phyloP scores from a whole-genome alignment of 108 stramenopile species.

The Skeletonema grethae region DNA sequence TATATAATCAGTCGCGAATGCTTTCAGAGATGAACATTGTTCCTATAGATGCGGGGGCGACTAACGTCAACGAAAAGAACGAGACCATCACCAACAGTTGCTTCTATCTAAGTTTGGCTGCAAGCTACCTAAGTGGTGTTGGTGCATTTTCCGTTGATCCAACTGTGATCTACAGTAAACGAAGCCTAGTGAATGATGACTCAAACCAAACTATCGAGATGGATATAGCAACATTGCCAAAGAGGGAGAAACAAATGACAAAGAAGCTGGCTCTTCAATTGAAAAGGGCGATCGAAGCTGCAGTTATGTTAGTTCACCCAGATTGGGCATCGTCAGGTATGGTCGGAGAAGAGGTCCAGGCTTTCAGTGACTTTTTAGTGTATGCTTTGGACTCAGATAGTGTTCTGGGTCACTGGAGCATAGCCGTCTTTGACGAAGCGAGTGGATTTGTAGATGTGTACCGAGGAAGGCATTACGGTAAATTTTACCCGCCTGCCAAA shows the following conservation, averaged over 20 bases:
- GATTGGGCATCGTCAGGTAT: constrained; percentile 45
- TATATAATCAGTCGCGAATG: constrained; percentile 30
- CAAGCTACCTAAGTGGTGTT: constrained; percentile 38
- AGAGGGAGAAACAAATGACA: constrained; percentile 18
- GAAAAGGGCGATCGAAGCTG: constrained; percentile 48
- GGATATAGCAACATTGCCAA: constrained; percentile 17
- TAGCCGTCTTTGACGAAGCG: constrained; percentile 46
- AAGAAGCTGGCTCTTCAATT: constrained; percentile 44
- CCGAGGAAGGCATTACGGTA: constrained; percentile 46
- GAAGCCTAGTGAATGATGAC: background rate
- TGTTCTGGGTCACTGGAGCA: constrained; percentile 44
- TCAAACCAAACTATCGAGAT: constrained; percentile 19
- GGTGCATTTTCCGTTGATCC: constrained; percentile 40
- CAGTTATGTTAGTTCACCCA: constrained; percentile 48
- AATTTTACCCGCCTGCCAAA: constrained; percentile 40
- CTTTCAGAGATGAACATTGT: constrained; percentile 36
- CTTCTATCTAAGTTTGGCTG: constrained; percentile 52
- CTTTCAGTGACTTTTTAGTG: constrained; percentile 51
- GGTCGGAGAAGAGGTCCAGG: constrained; percentile 53
- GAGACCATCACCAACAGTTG: constrained; percentile 44
- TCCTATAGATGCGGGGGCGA: constrained; percentile 44
- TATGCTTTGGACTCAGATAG: constrained; percentile 47
- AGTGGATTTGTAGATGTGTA: constrained; percentile 54
- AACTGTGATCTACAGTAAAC: constrained; percentile 12
- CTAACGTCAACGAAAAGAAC: constrained; percentile 46